phyloP scores from a whole-genome alignment of 2,329 filamentous ascomycete species.

The Fusarium multiceps region DNA sequence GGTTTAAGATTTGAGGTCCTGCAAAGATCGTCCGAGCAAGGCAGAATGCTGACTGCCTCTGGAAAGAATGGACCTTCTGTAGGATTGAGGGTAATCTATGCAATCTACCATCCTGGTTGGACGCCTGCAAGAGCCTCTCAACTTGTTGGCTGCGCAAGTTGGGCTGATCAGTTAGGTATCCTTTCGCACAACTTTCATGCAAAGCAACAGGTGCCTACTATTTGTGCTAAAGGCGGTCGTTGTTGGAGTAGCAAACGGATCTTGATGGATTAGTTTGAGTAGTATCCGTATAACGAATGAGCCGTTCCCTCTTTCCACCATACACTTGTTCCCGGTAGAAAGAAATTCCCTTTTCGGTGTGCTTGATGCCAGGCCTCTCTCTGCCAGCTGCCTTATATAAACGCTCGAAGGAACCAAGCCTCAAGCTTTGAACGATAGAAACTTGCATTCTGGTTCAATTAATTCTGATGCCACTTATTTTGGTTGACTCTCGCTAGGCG shows the following conservation, averaged over 20 bases:
- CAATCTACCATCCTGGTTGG: not conserved
- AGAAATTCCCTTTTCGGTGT: not conserved
- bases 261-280: not conserved
- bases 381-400: not conserved
- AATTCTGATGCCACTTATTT: not conserved
- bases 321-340: not conserved
- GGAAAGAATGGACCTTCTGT: not conserved
- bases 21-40: not conserved
- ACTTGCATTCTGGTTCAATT: not conserved
- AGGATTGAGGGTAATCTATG: not conserved
- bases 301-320: not conserved
- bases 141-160: not conserved
- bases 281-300: not conserved
- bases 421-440: not conserved
- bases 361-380: not conserved
- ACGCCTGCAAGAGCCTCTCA: not conserved
- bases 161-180: slow-evolving; percentile 13
- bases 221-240: not conserved
- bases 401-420: not conserved
- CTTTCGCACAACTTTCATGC: not conserved
- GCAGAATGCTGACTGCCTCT: not conserved
- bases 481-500: not conserved
- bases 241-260: not conserved
- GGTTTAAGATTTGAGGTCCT: not conserved
- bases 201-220: not conserved